Evolutionary conservation across 2,329 filamentous ascomycete species (phyloP).

Genomic region (Lojkania enalia): DNA sequence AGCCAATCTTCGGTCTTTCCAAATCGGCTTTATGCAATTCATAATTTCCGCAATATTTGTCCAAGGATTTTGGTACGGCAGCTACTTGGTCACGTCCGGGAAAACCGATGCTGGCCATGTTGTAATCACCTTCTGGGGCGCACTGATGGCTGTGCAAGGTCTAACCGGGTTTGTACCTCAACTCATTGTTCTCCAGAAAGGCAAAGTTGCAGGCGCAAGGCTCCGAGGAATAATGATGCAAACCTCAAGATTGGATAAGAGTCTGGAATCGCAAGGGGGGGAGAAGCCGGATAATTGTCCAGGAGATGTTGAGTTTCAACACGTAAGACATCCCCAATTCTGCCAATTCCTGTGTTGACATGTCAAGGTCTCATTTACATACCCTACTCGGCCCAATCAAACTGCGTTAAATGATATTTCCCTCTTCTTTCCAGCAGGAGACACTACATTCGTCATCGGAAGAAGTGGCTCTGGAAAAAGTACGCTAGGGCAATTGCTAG

Average conservation of each 20-base stretch:
- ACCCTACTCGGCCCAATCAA: slow-evolving; percentile 69
- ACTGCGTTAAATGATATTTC: slow-evolving; percentile 63
- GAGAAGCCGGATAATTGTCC: slow-evolving; percentile 50
- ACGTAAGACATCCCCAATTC: slow-evolving; percentile 52
- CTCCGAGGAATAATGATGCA: slow-evolving; percentile 55
- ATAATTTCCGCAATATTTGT: slow-evolving; percentile 80
- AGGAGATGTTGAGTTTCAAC: slow-evolving; percentile 70
- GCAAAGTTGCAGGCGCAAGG: slow-evolving; percentile 70
- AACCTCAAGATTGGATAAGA: slow-evolving; percentile 31
- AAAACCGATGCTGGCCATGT: slow-evolving; percentile 66
- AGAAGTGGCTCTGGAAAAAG: slow-evolving; percentile 91
- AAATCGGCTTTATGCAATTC: slow-evolving; percentile 73
- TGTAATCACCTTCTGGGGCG: slow-evolving; percentile 83
- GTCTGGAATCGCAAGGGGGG: slow-evolving; percentile 17
- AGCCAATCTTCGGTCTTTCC: slow-evolving; percentile 68
- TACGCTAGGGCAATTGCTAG: slow-evolving; percentile 78
- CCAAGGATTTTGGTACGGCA: slow-evolving; percentile 87
- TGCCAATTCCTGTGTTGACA: slow-evolving; percentile 13
- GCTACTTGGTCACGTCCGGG: slow-evolving; percentile 66
- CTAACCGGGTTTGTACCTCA: slow-evolving; percentile 76
- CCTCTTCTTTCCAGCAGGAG: slow-evolving; percentile 71
- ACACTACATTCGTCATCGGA: slow-evolving; percentile 80
- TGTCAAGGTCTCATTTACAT: slow-evolving; percentile 74
- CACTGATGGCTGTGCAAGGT: slow-evolving; percentile 74
- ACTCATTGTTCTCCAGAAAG: slow-evolving; percentile 76